phyloP scores from a whole-genome alignment of 1,139 yeast genomes.

The Magnusiomyces starmeri region DNA sequence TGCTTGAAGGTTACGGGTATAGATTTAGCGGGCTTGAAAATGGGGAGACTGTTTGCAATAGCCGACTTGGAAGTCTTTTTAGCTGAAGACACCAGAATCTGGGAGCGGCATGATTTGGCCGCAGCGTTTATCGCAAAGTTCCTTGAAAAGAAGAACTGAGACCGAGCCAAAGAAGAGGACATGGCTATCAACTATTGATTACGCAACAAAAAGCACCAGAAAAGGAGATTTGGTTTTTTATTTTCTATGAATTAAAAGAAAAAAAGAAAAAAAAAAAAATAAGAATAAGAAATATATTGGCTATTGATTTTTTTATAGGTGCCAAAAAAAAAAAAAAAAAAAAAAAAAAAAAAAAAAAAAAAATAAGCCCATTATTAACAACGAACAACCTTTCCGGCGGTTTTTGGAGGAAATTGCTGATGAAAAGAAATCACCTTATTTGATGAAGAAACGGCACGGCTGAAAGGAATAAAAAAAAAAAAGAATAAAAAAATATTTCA shows the following conservation, averaged over 20 bases:
- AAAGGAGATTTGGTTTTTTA: not conserved
- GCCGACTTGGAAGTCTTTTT: not conserved
- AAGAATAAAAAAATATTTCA: too few relatives aligned
- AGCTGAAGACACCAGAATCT: conserved; percentile 14
- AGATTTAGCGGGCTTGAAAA: conserved; percentile 3
- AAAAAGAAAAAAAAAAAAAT: conserved; percentile 5
- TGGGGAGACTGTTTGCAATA: not conserved
- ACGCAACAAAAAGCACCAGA: not conserved
- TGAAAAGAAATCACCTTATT: not conserved
- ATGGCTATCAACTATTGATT: conserved; percentile 3
- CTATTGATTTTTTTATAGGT: too few relatives aligned
- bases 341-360: not conserved
- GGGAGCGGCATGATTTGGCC: conserved; percentile 28
- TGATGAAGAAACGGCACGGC: not conserved
- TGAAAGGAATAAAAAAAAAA: not conserved
- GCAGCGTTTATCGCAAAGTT: conserved; percentile 26
- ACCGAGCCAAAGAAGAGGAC: conserved; percentile 27
- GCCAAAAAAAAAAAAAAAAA: not conserved
- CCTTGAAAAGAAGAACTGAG: conserved; percentile 33
- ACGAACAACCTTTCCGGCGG: too few relatives aligned
- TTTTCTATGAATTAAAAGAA: conserved; percentile 6
- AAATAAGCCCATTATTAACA: too few relatives aligned
- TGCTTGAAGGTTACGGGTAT: too few relatives aligned
- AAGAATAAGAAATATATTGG: not conserved
- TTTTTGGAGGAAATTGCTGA: too few relatives aligned